A percentile compares a stretch with the other conserved stretches of the same genome.
phyloP scores from a whole-genome alignment of 1,284 basidiomycete species.

The Xanthoconium separans region DNA sequence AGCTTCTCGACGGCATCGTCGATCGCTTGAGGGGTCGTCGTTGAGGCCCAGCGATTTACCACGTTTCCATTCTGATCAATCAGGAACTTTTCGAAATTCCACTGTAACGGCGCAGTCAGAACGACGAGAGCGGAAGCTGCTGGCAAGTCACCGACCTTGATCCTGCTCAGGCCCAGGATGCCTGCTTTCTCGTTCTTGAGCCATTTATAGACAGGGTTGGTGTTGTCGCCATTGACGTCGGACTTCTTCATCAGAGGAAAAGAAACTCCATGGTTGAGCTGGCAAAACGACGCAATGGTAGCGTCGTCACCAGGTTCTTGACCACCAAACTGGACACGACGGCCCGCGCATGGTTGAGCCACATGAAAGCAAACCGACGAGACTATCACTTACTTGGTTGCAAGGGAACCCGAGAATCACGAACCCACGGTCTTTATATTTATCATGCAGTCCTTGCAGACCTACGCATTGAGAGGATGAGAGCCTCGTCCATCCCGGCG shows the following conservation, averaged over 20 bases:
- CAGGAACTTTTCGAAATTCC: slow-evolving; percentile 82
- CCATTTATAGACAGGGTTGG: slow-evolving; percentile 84
- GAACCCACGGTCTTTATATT: slow-evolving; percentile 77
- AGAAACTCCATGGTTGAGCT: slow-evolving; percentile 76
- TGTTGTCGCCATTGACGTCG: slow-evolving; percentile 85
- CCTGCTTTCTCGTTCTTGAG: slow-evolving; percentile 81
- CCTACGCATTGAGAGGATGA: slow-evolving; percentile 39
- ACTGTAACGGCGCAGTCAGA: slow-evolving; percentile 40
- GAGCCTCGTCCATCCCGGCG: background rate
- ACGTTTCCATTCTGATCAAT: slow-evolving; percentile 73
- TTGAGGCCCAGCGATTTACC: slow-evolving; percentile 76
- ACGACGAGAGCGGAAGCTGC: background rate
- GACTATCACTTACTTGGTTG: slow-evolving; percentile 69
- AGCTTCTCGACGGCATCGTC: slow-evolving; percentile 67
- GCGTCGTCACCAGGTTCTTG: slow-evolving; percentile 77
- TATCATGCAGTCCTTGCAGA: slow-evolving; percentile 80
- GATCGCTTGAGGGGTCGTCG: slow-evolving; percentile 70
- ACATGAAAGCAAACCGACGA: background rate
- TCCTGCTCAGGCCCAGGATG: slow-evolving; percentile 68
- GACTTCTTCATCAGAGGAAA: slow-evolving; percentile 88
- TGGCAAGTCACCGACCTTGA: slow-evolving; percentile 57
- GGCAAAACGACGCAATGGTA: slow-evolving; percentile 67
- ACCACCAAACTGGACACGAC: slow-evolving; percentile 55
- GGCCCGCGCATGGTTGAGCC: background rate
- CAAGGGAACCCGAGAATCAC: slow-evolving; percentile 88